Base-by-base conservation (phyloP, 139 green algal genomes). In the Marvania coccoides region DNA sequence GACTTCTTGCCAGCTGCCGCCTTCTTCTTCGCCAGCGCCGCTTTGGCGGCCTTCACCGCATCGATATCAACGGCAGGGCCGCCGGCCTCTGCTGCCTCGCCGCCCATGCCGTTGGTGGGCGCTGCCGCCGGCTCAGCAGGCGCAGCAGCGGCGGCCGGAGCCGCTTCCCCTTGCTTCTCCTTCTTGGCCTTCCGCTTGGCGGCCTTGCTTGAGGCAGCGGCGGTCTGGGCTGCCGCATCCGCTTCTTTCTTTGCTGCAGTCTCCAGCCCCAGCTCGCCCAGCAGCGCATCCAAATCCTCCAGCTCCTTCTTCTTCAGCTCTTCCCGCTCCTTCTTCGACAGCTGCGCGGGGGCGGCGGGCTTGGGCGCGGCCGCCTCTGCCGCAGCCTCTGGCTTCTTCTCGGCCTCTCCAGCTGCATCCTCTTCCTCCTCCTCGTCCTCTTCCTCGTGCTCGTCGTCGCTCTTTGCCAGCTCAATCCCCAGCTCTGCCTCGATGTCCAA, bases 321-420 rank as follows among this genome's bases (percentile, higher is more conserved):
- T 67, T 83, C 67, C 61, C 45, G 6, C 13, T 69, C 77, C 75
- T 85, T 85, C 36, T 85, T 85, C 2, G 78, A 85, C 4, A 85
- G 61, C 62, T 70, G 53, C 23, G 19, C 48, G 47, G 67, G 58
- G 67, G 48, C 19, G 37, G 37, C 30, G 64, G 33, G n/a, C 56
- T 29, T 23, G 4, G 47, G n/a, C 12, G 47, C 47, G 26, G 19
- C 61, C 38, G 56, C 57, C 46, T 53, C 26, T 37, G 47, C 40
- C 23, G 67, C 58, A 23, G 53, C 23, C 23, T 26, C 34, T 2
- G 28, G 48, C 12, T 69, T 33, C 12, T 26, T 29, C 35, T 33
- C 13, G 14, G 62, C 40, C 31, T 55, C 55, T 67, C n/a, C n/a
- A 59, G 37, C 40, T 56, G 59, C 37, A 28, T 58, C 65, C 48